These are phyloP conservation scores for Tulasnella sp. DNA, from an alignment of 768 basidiomycete genomes.

Conservation along the genomic window DNA sequence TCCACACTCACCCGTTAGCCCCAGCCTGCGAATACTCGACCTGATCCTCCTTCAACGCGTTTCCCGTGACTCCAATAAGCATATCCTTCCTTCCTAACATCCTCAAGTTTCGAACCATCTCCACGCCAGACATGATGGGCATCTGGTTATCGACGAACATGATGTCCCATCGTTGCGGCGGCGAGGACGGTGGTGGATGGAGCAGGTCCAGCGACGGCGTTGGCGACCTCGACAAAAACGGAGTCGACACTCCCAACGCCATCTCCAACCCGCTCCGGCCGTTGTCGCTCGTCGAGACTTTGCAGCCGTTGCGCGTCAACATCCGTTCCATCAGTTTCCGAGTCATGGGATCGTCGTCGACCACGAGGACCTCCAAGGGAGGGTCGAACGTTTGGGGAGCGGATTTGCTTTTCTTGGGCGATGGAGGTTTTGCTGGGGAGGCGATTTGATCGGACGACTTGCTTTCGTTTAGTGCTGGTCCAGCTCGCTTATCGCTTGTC, in stretches of 20 bases:
- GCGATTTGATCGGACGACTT: no score
- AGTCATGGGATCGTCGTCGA: slow-evolving; percentile 45
- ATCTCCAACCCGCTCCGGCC: slow-evolving; percentile 42
- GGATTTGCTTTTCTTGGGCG: no score
- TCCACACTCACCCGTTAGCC: slow-evolving; percentile 33
- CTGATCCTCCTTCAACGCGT: slow-evolving; percentile 41
- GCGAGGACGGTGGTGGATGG: no score
- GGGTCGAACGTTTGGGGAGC: neutral
- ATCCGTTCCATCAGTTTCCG: slow-evolving; percentile 43
- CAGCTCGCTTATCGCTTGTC: no score
- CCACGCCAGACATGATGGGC: slow-evolving; percentile 39
- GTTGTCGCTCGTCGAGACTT: slow-evolving; percentile 42
- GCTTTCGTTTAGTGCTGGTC: no score
- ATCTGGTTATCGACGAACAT: slow-evolving; percentile 43
- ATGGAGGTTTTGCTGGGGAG: neutral
- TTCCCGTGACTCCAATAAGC: slow-evolving; percentile 43
- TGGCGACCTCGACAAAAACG: neutral
- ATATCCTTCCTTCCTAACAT: slow-evolving; percentile 39
- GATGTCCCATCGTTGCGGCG: slow-evolving; percentile 40
- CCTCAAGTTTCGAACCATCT: slow-evolving; percentile 39
- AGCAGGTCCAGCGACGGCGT: no score
- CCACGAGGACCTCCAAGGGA: slow-evolving; percentile 37
- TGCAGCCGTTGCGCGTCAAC: slow-evolving; percentile 42
- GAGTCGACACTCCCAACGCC: slow-evolving; percentile 26
- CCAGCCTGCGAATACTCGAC: slow-evolving; percentile 40